phyloP scores from a whole-genome alignment of 257 asterid genomes.

The Rhazya stricta region DNA sequence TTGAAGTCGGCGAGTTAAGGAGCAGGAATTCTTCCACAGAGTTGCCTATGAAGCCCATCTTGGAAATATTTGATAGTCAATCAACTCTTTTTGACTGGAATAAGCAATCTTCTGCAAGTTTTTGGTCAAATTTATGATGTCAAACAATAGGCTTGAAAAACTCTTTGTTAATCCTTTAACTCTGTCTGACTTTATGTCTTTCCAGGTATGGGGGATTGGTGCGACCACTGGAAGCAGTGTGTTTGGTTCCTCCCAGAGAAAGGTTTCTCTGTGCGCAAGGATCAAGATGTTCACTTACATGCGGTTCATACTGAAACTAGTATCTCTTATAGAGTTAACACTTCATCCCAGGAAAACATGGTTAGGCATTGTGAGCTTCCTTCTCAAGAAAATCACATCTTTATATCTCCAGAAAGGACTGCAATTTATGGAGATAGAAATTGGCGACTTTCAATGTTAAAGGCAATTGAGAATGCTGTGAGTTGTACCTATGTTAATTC shows the following conservation, averaged over 20 bases:
- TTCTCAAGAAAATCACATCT: constrained; percentile 42
- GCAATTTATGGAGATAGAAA: constrained; percentile 60
- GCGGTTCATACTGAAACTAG: constrained; percentile 65
- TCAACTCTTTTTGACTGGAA: not conserved
- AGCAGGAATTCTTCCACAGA: not conserved
- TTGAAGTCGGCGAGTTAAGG: not conserved
- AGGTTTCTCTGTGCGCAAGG: constrained; percentile 53
- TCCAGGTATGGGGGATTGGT: constrained; percentile 63
- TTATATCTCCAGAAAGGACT: constrained; percentile 61
- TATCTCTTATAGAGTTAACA: constrained; percentile 51
- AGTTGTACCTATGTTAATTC: constrained; percentile 26
- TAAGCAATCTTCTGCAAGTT: not conserved
- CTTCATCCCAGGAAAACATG: constrained; percentile 28
- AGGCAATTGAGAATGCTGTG: constrained; percentile 62
- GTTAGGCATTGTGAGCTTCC: constrained; percentile 23
- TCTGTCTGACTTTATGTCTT: constrained; percentile 18
- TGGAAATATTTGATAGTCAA: not conserved
- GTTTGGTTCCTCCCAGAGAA: constrained; percentile 68
- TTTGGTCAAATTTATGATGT: not conserved
- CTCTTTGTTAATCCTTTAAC: not conserved
- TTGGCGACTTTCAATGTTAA: constrained; percentile 72
- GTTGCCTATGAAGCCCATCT: not conserved
- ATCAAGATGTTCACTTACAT: constrained; percentile 47
- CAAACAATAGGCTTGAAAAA: too few species aligned
- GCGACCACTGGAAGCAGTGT: constrained; percentile 98